phyloP scores from a whole-genome alignment of 2,329 filamentous ascomycete genomes.

The Penicillium sp. region DNA sequence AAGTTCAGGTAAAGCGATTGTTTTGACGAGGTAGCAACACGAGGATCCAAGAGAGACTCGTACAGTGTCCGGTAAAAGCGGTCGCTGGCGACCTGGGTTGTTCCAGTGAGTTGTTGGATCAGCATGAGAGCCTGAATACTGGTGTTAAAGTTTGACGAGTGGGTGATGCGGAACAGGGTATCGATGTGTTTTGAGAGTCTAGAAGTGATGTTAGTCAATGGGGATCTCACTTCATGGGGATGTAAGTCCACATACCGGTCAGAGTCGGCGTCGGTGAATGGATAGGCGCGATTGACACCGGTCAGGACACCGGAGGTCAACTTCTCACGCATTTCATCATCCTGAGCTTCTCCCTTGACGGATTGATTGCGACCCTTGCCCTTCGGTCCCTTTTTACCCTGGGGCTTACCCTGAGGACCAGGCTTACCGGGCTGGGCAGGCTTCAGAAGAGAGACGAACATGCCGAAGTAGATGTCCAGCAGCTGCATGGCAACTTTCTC shows the following conservation, averaged over 20 bases:
- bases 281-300: conserved; percentile 93
- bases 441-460: conserved; percentile 84
- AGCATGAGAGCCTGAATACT: conserved; percentile 93
- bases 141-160: conserved; percentile 98
- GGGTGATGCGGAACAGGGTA: conserved; percentile 92
- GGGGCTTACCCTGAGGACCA: conserved; percentile 39
- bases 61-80: conserved; percentile 95
- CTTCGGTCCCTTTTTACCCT: conserved; percentile 57
- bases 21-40: conserved; percentile 87
- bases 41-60: conserved; percentile 89
- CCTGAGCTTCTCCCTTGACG: conserved; percentile 47
- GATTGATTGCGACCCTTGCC: conserved; percentile 45
- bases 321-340: conserved; percentile 81
- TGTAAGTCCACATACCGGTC: conserved; percentile 59
- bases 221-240: conserved; percentile 1
- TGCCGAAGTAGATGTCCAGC: conserved; percentile 86
- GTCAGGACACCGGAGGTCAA: conserved; percentile 88
- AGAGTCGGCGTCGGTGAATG: conserved; percentile 82
- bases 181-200: conserved; percentile 87
- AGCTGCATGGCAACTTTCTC: conserved; percentile 78
- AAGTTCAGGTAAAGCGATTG: conserved; percentile 94
- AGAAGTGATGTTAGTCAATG: conserved; percentile 26
- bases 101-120: conserved; percentile 85
- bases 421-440: conserved; percentile 45
- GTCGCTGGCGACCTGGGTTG: conserved; percentile 80